These are phyloP conservation scores for Myriosclerotinia curreyana DNA, from an alignment of 2,329 filamentous ascomycete genomes.

Conservation along the genomic window DNA sequence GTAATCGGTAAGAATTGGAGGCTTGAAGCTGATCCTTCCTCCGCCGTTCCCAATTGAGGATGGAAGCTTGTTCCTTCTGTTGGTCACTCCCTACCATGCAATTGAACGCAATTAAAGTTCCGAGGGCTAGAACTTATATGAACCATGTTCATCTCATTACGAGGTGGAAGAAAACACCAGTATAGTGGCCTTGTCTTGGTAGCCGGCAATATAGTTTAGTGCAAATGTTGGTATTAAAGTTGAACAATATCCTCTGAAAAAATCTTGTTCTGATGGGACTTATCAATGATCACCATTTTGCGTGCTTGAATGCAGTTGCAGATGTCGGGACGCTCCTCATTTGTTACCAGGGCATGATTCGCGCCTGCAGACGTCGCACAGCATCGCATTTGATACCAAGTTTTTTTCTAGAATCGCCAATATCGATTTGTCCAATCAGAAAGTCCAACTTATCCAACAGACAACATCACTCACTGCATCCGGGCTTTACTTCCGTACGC, in stretches of 20 bases:
- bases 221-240: slow-evolving; percentile 21
- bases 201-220: slow-evolving; percentile 15
- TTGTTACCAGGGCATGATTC: slow-evolving; percentile 20
- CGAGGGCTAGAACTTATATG: slow-evolving; percentile 12
- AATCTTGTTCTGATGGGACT: slow-evolving; percentile 16
- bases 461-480: slow-evolving; percentile 16
- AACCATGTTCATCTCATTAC: slow-evolving; percentile 16
- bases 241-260: slow-evolving; percentile 11
- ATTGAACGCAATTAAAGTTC: slow-evolving; percentile 17
- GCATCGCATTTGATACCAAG: slow-evolving; percentile 12
- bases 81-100: slow-evolving; percentile 12
- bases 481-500: slow-evolving; percentile 19
- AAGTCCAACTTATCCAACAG: background rate
- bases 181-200: slow-evolving; percentile 18
- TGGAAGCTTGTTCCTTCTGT: slow-evolving; percentile 18
- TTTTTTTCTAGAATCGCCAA: slow-evolving; percentile 19
- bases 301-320: slow-evolving; percentile 21
- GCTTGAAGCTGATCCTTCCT: slow-evolving; percentile 21
- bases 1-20: slow-evolving; percentile 22
- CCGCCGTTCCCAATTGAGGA: slow-evolving; percentile 17
- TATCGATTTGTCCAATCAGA: slow-evolving; percentile 11
- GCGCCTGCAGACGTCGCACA: slow-evolving; percentile 19
- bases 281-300: slow-evolving; percentile 21
- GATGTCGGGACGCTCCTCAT: slow-evolving; percentile 24
- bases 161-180: slow-evolving; percentile 7